Conservation (phyloP, 2,329 filamentous ascomycete species). For the Talaromyces sp. region DNA sequence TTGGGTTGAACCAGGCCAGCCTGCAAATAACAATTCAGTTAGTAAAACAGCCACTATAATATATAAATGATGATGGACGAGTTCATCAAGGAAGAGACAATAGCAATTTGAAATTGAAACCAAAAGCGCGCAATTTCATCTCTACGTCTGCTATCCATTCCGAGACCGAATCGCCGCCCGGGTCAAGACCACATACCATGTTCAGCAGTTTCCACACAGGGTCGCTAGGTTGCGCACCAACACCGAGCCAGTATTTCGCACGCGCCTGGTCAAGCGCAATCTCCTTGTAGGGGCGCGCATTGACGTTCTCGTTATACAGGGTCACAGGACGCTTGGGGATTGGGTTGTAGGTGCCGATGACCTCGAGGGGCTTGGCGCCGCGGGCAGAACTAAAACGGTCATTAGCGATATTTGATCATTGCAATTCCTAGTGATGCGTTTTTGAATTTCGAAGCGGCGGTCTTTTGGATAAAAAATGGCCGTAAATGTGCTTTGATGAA, state of each 20-base stretch:
- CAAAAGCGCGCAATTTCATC: neutral
- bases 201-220: slow-evolving; percentile 82
- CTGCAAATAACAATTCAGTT: slow-evolving; percentile 20
- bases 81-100: neutral
- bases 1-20: slow-evolving; percentile 40
- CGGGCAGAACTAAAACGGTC: slow-evolving; percentile 69
- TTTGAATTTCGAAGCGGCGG: neutral
- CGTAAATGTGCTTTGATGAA: neutral
- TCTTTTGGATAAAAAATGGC: neutral
- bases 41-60: neutral
- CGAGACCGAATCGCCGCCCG: neutral
- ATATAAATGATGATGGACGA: neutral
- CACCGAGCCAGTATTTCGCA: slow-evolving; percentile 94
- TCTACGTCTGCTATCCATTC: neutral
- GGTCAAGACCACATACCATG: slow-evolving; percentile 62
- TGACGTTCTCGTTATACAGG: slow-evolving; percentile 50
- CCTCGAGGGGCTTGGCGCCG: slow-evolving; percentile 87
- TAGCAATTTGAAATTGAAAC: neutral
- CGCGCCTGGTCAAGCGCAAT: slow-evolving; percentile 80
- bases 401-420: neutral
- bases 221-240: slow-evolving; percentile 92
- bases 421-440: neutral
- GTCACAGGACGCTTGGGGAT: slow-evolving; percentile 57
- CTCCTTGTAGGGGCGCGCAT: slow-evolving; percentile 81
- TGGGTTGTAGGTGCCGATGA: slow-evolving; percentile 72